Conservation (phyloP, 345 rosid species). For the Aurinia saxatilis region DNA sequence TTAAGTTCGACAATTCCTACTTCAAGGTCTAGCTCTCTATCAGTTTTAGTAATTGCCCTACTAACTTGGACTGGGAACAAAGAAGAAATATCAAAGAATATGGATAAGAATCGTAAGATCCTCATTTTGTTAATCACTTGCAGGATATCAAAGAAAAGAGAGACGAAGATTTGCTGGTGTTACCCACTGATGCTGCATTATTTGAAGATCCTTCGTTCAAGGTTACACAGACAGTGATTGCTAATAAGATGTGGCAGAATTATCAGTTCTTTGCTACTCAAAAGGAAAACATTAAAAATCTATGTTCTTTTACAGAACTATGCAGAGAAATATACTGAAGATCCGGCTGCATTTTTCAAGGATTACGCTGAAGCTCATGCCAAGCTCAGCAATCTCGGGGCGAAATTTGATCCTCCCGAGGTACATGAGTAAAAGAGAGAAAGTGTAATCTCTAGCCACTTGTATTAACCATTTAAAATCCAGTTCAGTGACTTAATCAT, state of each 20-base stretch:
- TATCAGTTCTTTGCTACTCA: neutral
- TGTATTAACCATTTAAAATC: neutral
- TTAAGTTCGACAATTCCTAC: slow-evolving; percentile 91
- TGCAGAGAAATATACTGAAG: slow-evolving; percentile 88
- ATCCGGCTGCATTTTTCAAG: slow-evolving; percentile 74
- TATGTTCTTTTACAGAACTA: slow-evolving; percentile 44
- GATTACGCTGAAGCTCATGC: slow-evolving; percentile 98
- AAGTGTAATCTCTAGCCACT: neutral
- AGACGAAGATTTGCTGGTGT: slow-evolving; percentile 72
- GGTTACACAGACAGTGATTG: slow-evolving; percentile 32
- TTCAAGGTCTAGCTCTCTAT: slow-evolving; percentile 62
- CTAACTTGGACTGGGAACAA: neutral
- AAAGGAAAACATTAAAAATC: neutral
- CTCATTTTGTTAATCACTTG: slow-evolving; percentile 4
- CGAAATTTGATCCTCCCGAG: slow-evolving; percentile 95
- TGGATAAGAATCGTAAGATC: neutral
- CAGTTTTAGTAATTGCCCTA: neutral
- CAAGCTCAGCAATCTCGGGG: slow-evolving; percentile 87
- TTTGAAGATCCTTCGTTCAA: slow-evolving; percentile 93
- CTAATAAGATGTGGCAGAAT: neutral
- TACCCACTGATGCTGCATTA: slow-evolving; percentile 90
- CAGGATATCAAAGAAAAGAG: slow-evolving; percentile 76
- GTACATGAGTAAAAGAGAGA: slow-evolving; percentile 32
- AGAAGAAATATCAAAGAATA: neutral
- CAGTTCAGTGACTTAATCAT: neutral